Base-by-base conservation (phyloP, 1,284 basidiomycete species). In the Fomitopsis schrenkii region DNA sequence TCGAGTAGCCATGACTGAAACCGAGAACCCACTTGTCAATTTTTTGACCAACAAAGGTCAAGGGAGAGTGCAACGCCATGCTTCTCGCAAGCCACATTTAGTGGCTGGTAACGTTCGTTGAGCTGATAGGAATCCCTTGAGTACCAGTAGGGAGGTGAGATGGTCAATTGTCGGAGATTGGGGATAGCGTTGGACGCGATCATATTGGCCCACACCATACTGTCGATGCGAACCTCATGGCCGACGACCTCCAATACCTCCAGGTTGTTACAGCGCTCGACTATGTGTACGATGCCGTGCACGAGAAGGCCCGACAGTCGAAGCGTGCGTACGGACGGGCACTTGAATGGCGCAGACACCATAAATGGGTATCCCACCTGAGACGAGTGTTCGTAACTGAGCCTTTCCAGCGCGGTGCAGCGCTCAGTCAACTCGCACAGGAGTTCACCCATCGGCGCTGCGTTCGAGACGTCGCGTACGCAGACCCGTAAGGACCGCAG, bases 151-250 rank as follows among this genome's bases (percentile, higher is more conserved):
- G 28, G 28, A 15, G 48, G 48, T 33, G 48, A 50, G 2, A 50
- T 33, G 14, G 9, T 68, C 5, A 84, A 67, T 15, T 68, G 67
- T 44, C 70, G 72, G 56, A 83, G 69, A 6, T 63, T 68, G 5
- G 75, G 63, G 7, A 80, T 64, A 7, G 68, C 65, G 6, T 76
- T 73, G 33, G 73, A 77, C 9, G 61, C 55, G 40, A 83, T 66
- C 59, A 81, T 79, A 17, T 67, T 55, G 9, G 66, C 67, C 82
- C 81, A 84, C 61, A 80, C 77, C 22, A 72, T 62, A 17, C 74
- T 63, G 8, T 69, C 64, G 22, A 82, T 63, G 41, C 72, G 70
- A 9, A 77, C 70, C 44, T 66, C 70, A 19, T 80, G 74, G 10
- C 81, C 81, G 2, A 68, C 67, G 26, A 84, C 70, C 7, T 67